These are phyloP conservation scores for Ogataea glucozyma DNA, from an alignment of 805 yeast species.

Conservation along the genomic window DNA sequence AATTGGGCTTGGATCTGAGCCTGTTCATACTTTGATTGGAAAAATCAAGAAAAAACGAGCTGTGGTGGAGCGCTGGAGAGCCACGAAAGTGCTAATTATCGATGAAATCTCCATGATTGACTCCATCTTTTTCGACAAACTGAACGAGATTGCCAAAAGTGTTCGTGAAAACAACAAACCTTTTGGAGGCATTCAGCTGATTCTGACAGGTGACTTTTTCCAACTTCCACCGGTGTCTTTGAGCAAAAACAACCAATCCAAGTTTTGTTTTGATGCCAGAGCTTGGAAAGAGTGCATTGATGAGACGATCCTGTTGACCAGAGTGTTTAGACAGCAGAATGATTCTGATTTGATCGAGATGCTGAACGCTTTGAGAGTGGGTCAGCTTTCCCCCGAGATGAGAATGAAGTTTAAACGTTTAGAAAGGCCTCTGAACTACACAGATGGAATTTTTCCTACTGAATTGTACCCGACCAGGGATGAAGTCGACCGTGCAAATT, in stretches of 20 bases:
- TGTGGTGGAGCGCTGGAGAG: constrained; percentile 59
- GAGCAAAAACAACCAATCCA: constrained; percentile 35
- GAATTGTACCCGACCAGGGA: constrained; percentile 83
- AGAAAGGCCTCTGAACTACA: constrained; percentile 56
- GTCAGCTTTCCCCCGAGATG: constrained; percentile 55
- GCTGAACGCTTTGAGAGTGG: constrained; percentile 79
- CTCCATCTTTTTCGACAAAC: constrained; percentile 70
- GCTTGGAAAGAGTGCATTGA: constrained; percentile 67
- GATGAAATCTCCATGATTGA: constrained; percentile 97
- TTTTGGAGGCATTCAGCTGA: constrained; percentile 92
- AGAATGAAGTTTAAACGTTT: constrained; percentile 49
- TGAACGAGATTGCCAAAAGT: constrained; percentile 65
- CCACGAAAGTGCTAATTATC: constrained; percentile 68
- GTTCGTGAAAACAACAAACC: constrained; percentile 54
- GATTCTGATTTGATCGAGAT: constrained; percentile 74
- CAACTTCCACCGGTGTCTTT: constrained; percentile 88
- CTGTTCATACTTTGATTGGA: constrained; percentile 45
- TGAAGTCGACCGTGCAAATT: constrained; percentile 82
- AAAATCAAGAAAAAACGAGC: constrained; percentile 49
- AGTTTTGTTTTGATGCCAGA: constrained; percentile 73
- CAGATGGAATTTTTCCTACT: constrained; percentile 84
- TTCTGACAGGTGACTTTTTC: constrained; percentile 93
- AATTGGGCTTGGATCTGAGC: constrained; percentile 72
- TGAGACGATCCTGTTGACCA: constrained; percentile 67
- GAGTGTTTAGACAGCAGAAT: constrained; percentile 87